These are phyloP conservation scores for Annulohypoxylon moriforme DNA, from an alignment of 495 filamentous ascomycete species.

Conservation along the genomic window DNA sequence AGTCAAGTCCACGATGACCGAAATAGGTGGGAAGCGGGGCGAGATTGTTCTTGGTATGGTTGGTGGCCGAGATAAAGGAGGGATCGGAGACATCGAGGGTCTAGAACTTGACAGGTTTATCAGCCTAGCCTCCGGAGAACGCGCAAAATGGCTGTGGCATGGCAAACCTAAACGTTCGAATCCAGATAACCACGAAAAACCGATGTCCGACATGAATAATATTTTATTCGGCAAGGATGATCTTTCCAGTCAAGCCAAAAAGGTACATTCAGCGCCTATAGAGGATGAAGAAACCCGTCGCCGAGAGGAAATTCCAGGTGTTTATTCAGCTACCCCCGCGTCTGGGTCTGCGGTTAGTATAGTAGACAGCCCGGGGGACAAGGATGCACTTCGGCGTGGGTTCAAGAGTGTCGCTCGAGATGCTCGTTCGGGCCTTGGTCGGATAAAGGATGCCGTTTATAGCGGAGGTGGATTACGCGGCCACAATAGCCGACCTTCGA, in stretches of 20 bases:
- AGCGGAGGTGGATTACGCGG: conserved; percentile 63
- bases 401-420: conserved; percentile 87
- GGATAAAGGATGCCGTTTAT: conserved; percentile 83
- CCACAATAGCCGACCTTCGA: conserved; percentile 61
- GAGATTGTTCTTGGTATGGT: conserved; percentile 96
- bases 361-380: conserved; percentile 64
- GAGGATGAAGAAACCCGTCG: conserved; percentile 61
- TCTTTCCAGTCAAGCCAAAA: conserved; percentile 60
- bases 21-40: conserved; percentile 93
- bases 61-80: conserved; percentile 84
- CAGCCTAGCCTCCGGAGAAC: conserved; percentile 77
- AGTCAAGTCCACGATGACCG: conserved; percentile 93
- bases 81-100: conserved; percentile 92
- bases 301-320: conserved; percentile 55
- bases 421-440: conserved; percentile 82
- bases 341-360: conserved; percentile 55
- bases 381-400: conserved; percentile 73
- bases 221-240: conserved; percentile 75
- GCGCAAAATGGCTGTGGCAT: conserved; percentile 92
- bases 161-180: conserved; percentile 77
- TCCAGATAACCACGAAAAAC: conserved; percentile 62
- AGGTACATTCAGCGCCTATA: conserved; percentile 55
- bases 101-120: conserved; percentile 87
- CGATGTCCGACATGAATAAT: conserved; percentile 63
- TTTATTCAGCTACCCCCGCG: conserved; percentile 50